Evolutionary conservation across 768 basidiomycete species (phyloP), one percentile per base, ranked within the genome.

Genomic region (Cytidiella melzeri): DNA sequence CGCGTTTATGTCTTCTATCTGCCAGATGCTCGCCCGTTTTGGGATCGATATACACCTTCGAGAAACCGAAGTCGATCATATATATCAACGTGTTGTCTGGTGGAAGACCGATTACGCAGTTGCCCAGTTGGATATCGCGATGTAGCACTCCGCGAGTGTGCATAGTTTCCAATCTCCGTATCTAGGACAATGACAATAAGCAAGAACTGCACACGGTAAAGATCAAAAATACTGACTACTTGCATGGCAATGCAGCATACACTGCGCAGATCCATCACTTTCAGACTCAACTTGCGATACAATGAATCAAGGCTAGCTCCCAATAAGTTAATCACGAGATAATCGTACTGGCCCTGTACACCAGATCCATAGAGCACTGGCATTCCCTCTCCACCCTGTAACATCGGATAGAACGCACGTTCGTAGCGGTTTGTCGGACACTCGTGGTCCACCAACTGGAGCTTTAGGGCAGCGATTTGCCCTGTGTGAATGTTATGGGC

Each of bases 31-130:
- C 74, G 38, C 66, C 72, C 3, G 83, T 86, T 41, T 62, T 54
- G 19, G 75, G 74, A 64, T 90, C 84, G 54, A 88, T 79, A 54
- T 85, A 90, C 26, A 74, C 75, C 59, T 88, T 89, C 15, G 86
- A 86, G 63, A 90, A 90, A 12, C 87, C 87, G 61, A 90, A 89
- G 63, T 90, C 87, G 57, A 90, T 90, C 85, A 89, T 84, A 58
- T 87, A 89, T 53, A 90, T 71, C 30, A 67, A 73, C 45, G 72
- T 72, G 12, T 83, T 71, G 53, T 85, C 68, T 1, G 83, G 79
- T 3, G 73, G 64, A 43, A 74, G 68, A 12, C 87, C 87, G 45
- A 88, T 61, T 3, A 78, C 80, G 55, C 81, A 84, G 61, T 90
- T 90, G 1, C 87, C 87, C 5, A 88, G 75, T 53, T 90, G 87